phyloP scores from a whole-genome alignment of 1,284 basidiomycete species.

The Anthracocystis panici-leucophaei region DNA sequence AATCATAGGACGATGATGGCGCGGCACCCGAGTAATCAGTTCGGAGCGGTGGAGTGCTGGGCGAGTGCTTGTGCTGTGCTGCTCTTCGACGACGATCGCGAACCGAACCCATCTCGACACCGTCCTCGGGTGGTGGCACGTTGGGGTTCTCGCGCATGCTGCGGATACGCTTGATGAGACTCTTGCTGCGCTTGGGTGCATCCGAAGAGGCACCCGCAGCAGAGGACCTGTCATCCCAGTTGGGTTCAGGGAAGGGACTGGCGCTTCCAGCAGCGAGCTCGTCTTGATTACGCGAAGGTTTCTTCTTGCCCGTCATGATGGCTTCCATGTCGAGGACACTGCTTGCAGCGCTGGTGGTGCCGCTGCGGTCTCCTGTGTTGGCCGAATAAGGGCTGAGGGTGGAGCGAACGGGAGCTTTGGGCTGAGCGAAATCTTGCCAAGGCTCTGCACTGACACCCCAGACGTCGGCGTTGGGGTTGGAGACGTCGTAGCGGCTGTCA shows the following conservation, averaged over 20 bases:
- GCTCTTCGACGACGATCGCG: constrained; percentile 31
- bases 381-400: constrained; percentile 48
- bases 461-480: constrained; percentile 64
- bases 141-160: constrained; percentile 61
- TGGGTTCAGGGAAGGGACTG: constrained; percentile 58
- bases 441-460: constrained; percentile 67
- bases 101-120: constrained; percentile 47
- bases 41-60: constrained; percentile 48
- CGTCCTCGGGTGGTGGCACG: constrained; percentile 56
- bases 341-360: constrained; percentile 56
- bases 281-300: constrained; percentile 22
- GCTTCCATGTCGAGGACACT: constrained; percentile 65
- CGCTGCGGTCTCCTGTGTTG: constrained; percentile 35
- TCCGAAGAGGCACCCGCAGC: constrained; percentile 13
- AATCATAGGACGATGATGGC: constrained; percentile 16
- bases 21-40: constrained; percentile 7
- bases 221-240: constrained; percentile 34
- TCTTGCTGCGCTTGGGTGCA: constrained; percentile 59
- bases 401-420: constrained; percentile 41
- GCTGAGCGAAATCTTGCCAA: constrained; percentile 67
- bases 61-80: constrained; percentile 52
- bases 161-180: constrained; percentile 61
- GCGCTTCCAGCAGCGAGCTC: constrained; percentile 49
- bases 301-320: constrained; percentile 61
- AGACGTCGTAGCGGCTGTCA: constrained; percentile 51